Evolutionary conservation across 225 moss, liverwort and hornwort genomes (phyloP).

Genomic region (Asterella californica): DNA sequence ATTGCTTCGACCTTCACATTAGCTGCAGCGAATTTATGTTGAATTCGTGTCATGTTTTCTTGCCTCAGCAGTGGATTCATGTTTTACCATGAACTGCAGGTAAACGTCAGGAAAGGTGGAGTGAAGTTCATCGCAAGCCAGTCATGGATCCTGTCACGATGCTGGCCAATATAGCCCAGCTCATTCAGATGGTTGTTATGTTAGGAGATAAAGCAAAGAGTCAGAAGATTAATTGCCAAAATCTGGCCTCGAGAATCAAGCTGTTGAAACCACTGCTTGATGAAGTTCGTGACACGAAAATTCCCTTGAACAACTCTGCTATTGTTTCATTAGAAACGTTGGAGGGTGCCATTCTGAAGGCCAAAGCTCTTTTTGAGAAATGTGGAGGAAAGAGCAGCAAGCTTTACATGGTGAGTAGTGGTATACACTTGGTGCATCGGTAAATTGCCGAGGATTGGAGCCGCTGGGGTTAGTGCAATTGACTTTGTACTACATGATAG

Average conservation of each 20-base stretch:
- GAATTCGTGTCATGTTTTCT: too few species aligned
- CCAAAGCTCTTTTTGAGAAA: slow-evolving; percentile 49
- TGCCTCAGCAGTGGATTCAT: neutral
- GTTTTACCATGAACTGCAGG: neutral
- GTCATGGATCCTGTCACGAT: slow-evolving; percentile 35
- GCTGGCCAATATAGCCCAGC: slow-evolving; percentile 35
- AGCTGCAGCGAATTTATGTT: neutral
- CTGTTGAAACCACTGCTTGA: slow-evolving; percentile 54
- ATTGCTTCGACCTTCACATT: too few species aligned
- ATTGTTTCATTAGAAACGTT: slow-evolving; percentile 36
- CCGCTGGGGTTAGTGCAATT: neutral
- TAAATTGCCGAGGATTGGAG: neutral
- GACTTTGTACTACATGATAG: neutral
- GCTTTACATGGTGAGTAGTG: slow-evolving; percentile 54
- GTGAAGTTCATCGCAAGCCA: neutral
- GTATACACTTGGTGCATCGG: too few species aligned
- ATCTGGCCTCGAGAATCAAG: slow-evolving; percentile 51
- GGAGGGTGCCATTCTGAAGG: slow-evolving; percentile 46
- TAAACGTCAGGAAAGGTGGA: slow-evolving; percentile 2
- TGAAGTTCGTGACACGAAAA: slow-evolving; percentile 54
- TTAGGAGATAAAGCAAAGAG: slow-evolving; percentile 39
- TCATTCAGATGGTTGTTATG: slow-evolving; percentile 42
- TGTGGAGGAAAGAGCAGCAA: slow-evolving; percentile 51
- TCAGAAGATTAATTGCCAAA: slow-evolving; percentile 50
- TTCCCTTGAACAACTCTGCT: slow-evolving; percentile 30